Conservation (phyloP, 768 basidiomycete species). For the Boletus pseudopeckii region DNA sequence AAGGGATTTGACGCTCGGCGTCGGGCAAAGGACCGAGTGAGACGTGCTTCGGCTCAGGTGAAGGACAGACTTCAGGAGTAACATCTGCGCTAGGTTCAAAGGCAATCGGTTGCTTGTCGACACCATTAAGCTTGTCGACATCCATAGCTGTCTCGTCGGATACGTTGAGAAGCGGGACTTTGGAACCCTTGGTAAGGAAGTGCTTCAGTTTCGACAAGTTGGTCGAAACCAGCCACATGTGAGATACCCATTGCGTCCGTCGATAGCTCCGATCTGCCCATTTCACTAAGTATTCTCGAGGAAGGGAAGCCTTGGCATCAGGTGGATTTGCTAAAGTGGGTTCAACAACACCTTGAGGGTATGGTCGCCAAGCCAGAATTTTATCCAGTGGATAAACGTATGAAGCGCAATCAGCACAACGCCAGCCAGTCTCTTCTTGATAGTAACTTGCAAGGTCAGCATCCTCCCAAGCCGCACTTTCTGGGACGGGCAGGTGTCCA, state of each 20-base stretch:
- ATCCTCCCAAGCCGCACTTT: slow-evolving; percentile 33
- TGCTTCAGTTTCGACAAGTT: slow-evolving; percentile 65
- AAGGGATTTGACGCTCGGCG: slow-evolving; percentile 72
- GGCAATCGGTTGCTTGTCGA: slow-evolving; percentile 18
- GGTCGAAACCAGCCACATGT: slow-evolving; percentile 83
- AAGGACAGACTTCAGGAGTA: slow-evolving; percentile 32
- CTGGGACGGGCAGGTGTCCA: slow-evolving; percentile 56
- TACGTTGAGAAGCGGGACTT: slow-evolving; percentile 58
- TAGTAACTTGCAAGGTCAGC: slow-evolving; percentile 58
- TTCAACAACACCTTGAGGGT: slow-evolving; percentile 63
- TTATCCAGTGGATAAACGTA: slow-evolving; percentile 71
- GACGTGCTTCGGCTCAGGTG: slow-evolving; percentile 27
- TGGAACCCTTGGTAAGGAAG: slow-evolving; percentile 68
- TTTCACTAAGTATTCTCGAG: slow-evolving; percentile 93
- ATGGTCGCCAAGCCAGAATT: slow-evolving; percentile 90
- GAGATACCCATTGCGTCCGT: slow-evolving; percentile 84
- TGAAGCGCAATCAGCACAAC: slow-evolving; percentile 75
- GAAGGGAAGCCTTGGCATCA: slow-evolving; percentile 58
- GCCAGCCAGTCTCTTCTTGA: slow-evolving; percentile 53
- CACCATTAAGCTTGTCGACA: slow-evolving; percentile 26
- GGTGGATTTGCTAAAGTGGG: slow-evolving; percentile 40
- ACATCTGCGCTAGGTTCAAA: slow-evolving; percentile 43
- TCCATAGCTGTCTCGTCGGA: slow-evolving; percentile 23
- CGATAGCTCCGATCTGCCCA: slow-evolving; percentile 80
- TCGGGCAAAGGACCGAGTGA: slow-evolving; percentile 50